Conservation (phyloP, 805 yeast genomes). For the Saturnispora quitensis region DNA sequence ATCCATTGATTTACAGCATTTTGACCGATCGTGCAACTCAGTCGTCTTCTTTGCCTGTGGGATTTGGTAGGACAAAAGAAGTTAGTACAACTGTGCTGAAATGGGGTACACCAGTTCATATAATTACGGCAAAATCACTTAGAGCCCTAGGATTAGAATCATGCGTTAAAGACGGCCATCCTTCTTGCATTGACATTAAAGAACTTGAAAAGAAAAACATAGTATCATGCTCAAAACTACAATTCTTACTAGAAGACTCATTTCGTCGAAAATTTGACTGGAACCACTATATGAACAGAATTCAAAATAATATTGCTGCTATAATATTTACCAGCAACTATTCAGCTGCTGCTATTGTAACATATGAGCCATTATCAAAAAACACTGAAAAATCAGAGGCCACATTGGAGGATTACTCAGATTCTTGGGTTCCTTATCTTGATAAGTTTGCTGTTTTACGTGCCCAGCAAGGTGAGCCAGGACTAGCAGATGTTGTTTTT, state of each 20-base stretch:
- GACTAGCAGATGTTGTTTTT: conserved; percentile 89
- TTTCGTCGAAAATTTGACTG: conserved; percentile 62
- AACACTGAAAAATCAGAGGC: neutral
- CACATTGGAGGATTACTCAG: conserved; percentile 8
- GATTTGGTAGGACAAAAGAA: conserved; percentile 45
- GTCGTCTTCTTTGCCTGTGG: conserved; percentile 82
- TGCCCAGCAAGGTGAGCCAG: conserved; percentile 79
- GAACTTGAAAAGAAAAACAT: conserved; percentile 29
- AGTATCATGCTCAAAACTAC: conserved; percentile 50
- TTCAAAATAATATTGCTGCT: conserved; percentile 60
- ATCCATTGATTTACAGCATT: conserved; percentile 84
- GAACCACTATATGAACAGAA: conserved; percentile 56
- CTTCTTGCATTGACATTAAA: conserved; percentile 31
- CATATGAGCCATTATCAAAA: conserved; percentile 50
- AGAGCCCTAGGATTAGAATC: conserved; percentile 3
- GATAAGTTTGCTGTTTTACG: conserved; percentile 91
- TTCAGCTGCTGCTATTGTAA: conserved; percentile 89
- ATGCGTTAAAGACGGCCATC: conserved; percentile 14
- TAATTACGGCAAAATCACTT: conserved; percentile 24
- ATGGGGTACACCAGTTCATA: conserved; percentile 56
- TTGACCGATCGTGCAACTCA: conserved; percentile 86
- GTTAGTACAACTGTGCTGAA: conserved; percentile 72
- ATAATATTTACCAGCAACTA: conserved; percentile 86
- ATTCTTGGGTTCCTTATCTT: conserved; percentile 54
- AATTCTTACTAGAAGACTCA: conserved; percentile 63